A percentile compares a stretch with the other conserved stretches of the same genome.
Conservation (phyloP, 768 basidiomycete genomes). For the Boletellus ananiceps region DNA sequence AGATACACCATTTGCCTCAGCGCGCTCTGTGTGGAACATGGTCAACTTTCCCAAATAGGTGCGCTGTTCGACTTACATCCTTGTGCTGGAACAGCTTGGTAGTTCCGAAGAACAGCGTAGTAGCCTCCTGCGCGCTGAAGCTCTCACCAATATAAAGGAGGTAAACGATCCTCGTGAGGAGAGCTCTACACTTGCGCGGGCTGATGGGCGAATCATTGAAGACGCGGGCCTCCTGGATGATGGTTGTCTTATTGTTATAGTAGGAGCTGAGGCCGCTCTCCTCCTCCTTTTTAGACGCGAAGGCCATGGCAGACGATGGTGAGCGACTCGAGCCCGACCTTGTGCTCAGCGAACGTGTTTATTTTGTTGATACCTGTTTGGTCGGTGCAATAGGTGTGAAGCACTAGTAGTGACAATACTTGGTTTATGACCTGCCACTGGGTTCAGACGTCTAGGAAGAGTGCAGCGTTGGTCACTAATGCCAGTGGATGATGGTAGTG, state of each 20-base stretch:
- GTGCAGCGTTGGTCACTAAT: background rate
- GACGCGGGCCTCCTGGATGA: constrained; percentile 96
- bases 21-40: constrained; percentile 58
- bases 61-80: constrained; percentile 63
- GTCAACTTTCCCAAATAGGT: constrained; percentile 1
- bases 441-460: too few relatives aligned
- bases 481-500: too few relatives aligned
- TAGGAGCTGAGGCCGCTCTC: constrained; percentile 89
- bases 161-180: constrained; percentile 95
- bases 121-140: constrained; percentile 93
- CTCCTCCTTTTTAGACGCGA: constrained; percentile 94
- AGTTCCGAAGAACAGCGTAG: constrained; percentile 96
- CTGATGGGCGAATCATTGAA: constrained; percentile 99
- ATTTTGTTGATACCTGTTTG: constrained; percentile 26
- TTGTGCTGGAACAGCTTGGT: constrained; percentile 99
- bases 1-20: constrained; percentile 97
- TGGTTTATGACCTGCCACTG: too few relatives aligned
- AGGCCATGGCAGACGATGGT: constrained; percentile 58
- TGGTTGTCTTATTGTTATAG: constrained; percentile 96
- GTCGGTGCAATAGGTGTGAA: background rate
- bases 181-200: constrained; percentile 92
- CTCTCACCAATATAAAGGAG: constrained; percentile 95
- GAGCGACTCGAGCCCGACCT: constrained; percentile 12
- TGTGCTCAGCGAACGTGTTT: constrained; percentile 18
- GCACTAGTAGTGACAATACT: too few relatives aligned